Percentiles rank a stretch among this genome's conserved stretches.
These are phyloP conservation scores for Trametes polyzona DNA, from an alignment of 1,284 basidiomycete genomes.

Conservation along the genomic window DNA sequence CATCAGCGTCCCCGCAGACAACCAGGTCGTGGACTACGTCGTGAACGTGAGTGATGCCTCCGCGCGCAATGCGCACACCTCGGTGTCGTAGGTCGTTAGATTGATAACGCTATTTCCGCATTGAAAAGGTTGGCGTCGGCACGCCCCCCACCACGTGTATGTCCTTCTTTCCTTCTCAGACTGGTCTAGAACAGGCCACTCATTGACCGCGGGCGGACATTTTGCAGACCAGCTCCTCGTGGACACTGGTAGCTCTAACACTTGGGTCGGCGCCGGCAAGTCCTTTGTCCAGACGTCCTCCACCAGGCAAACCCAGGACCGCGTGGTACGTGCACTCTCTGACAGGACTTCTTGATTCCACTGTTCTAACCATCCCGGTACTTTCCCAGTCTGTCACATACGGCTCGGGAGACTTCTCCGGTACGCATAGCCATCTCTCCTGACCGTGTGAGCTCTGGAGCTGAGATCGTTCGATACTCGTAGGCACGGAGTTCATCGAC, in stretches of 20 bases:
- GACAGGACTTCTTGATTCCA: neutral
- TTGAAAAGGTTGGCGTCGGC: conserved; percentile 26
- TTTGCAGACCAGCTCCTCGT: conserved; percentile 25
- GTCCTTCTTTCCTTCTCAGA: neutral
- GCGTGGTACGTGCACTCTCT: conserved; percentile 12
- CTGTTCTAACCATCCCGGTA: neutral
- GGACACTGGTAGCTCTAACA: conserved; percentile 50
- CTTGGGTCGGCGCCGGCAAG: conserved; percentile 58
- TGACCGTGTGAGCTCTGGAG: neutral
- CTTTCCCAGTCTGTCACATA: conserved; percentile 44
- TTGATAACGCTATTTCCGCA: neutral
- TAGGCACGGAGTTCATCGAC: conserved; percentile 31
- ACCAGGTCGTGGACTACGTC: conserved; percentile 30
- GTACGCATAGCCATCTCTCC: conserved; percentile 26
- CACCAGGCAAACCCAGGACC: conserved; percentile 30
- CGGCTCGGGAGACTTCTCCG: conserved; percentile 54
- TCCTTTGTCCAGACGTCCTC: conserved; percentile 48
- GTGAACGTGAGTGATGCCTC: conserved; percentile 24
- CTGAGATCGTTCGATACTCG: neutral
- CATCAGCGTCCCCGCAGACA: conserved; percentile 24
- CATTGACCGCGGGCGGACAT: neutral
- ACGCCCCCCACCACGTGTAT: conserved; percentile 27
- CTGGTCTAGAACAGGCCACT: neutral
- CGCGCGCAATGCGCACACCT: neutral
- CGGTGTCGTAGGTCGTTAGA: neutral